A percentile compares a stretch with the other conserved stretches of the same genome.
phyloP scores from a whole-genome alignment of 345 rosid species.

The Moricandia arvensis region DNA sequence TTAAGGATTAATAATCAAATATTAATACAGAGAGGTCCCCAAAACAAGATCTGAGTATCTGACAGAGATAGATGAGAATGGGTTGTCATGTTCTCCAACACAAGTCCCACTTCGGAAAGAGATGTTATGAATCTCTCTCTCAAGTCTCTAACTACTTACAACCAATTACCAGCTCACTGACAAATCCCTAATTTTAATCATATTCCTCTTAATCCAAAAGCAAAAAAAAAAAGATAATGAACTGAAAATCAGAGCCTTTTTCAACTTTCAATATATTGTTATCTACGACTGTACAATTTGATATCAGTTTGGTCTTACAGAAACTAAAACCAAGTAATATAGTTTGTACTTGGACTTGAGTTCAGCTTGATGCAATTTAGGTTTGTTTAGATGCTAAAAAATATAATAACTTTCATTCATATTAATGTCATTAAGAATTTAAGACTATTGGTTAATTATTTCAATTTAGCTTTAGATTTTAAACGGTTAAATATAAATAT shows the following conservation, averaged over 20 bases:
- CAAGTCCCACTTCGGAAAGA: constrained; percentile 38
- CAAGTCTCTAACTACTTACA: constrained; percentile 29
- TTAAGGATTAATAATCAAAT: constrained; percentile 26
- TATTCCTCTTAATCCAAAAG: not conserved
- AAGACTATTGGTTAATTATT: not conserved
- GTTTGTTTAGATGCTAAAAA: not conserved
- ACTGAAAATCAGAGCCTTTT: constrained; percentile 16
- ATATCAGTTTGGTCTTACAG: not conserved
- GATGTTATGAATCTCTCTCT: constrained; percentile 3
- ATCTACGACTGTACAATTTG: not conserved
- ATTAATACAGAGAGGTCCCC: constrained; percentile 27
- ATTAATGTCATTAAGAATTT: no score
- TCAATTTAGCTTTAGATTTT: not conserved
- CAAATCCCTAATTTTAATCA: constrained; percentile 5
- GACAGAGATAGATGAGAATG: constrained; percentile 39
- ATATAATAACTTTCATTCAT: no score
- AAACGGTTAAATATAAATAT: not conserved
- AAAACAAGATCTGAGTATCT: constrained; percentile 42
- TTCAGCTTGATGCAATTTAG: no score
- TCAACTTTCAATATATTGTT: constrained; percentile 11
- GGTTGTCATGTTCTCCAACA: constrained; percentile 45
- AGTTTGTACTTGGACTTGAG: no score
- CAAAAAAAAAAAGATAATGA: not conserved
- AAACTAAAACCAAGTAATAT: not conserved
- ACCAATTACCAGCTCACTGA: constrained; percentile 40